A percentile compares a stretch with the other conserved stretches of the same genome.
phyloP scores from a whole-genome alignment of 352 stramenopile genomes.

The Halophytophthora batemanensis region DNA sequence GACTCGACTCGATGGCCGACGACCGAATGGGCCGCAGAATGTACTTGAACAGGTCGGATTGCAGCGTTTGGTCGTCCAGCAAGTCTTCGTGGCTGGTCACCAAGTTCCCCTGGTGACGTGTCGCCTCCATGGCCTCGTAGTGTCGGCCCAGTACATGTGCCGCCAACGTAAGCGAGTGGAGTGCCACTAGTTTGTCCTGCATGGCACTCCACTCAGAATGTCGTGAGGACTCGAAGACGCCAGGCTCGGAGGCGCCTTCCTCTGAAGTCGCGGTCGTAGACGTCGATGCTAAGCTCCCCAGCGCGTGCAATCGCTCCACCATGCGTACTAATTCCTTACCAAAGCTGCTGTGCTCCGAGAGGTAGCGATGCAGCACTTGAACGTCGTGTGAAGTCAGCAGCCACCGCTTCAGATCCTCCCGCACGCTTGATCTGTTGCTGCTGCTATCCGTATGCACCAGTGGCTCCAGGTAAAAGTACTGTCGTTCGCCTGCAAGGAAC shows the following conservation, averaged over 20 bases:
- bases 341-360: conserved; percentile 22
- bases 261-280: conserved; percentile 4
- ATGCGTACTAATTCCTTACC: conserved; percentile 30
- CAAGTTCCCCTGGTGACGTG: not conserved
- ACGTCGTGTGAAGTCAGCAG: conserved; percentile 38
- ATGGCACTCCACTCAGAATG: conserved; percentile 50
- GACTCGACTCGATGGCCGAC: conserved; percentile 74
- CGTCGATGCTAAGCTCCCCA: conserved; percentile 21
- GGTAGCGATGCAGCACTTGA: conserved; percentile 31
- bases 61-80: conserved; percentile 39
- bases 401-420: conserved; percentile 28
- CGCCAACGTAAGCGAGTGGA: conserved; percentile 61
- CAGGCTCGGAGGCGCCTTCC: conserved; percentile 8
- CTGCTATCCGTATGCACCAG: conserved; percentile 12
- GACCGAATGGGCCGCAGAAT: conserved; percentile 74
- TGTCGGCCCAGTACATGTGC: conserved; percentile 59
- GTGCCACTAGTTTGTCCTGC: conserved; percentile 41
- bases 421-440: conserved; percentile 12
- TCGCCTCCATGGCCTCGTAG: conserved; percentile 31
- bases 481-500: conserved; percentile 58
- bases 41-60: conserved; percentile 75
- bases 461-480: conserved; percentile 79
- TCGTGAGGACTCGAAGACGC: conserved; percentile 43
- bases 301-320: conserved; percentile 26
- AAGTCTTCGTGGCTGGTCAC: conserved; percentile 27